Conservation (phyloP, 2,329 filamentous ascomycete genomes). For the Fusarium concolor region DNA sequence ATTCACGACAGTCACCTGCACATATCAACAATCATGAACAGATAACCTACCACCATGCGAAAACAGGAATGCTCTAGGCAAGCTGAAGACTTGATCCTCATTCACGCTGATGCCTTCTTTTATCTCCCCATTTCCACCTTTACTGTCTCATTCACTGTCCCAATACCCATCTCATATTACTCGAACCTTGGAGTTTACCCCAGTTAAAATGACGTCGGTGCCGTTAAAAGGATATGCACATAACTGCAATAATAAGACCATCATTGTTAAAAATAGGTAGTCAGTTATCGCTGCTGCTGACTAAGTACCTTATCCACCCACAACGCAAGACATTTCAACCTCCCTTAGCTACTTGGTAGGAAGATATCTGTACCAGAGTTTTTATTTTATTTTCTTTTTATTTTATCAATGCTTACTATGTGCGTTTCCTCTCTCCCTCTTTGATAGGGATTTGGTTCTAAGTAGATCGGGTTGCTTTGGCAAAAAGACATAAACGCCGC, state of each 20-base stretch:
- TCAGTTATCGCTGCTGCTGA: constrained; percentile 15
- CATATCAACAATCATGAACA: constrained; percentile 2
- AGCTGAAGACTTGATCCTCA: neutral
- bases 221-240: neutral
- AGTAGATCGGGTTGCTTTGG: neutral
- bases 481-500: neutral
- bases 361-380: too few relatives aligned
- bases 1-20: constrained; percentile 20
- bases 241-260: neutral
- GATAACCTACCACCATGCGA: neutral
- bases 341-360: too few relatives aligned
- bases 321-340: neutral
- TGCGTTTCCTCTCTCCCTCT: too few relatives aligned
- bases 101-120: neutral
- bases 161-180: too few relatives aligned
- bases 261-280: neutral
- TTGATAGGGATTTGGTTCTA: neutral
- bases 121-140: constrained; percentile 7
- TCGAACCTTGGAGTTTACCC: neutral
- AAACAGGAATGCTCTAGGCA: neutral
- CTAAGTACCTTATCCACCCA: neutral
- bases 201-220: constrained; percentile 11
- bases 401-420: too few relatives aligned
- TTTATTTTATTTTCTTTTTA: too few relatives aligned
- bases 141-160: neutral